Evolutionary conservation across 495 filamentous ascomycete species (phyloP), one percentile per base, ranked within the genome.

Genomic region (Beverwykella pulmonaria): DNA sequence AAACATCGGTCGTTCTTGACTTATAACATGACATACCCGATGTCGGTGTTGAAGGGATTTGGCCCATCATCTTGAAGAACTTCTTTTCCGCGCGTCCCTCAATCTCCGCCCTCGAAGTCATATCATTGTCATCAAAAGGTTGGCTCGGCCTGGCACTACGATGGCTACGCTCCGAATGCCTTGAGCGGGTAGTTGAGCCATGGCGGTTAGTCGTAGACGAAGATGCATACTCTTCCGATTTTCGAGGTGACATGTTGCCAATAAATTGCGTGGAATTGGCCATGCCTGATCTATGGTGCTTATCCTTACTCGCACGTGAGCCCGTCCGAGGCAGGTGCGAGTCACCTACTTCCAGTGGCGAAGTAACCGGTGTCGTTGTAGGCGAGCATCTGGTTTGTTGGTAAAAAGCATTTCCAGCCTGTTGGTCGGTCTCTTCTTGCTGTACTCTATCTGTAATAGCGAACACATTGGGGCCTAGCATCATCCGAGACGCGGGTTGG

Each of bases 61-160:
- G 68, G 29, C 69, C 69, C 53, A 72, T 71, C 48, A 70, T 60
- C 50, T 73, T 72, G 25, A 71, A 67, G 25, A 68, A 29, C 32
- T 65, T 61, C 61, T 70, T 59, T 65, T 76, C 74, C 6, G 25
- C 47, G 7, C 57, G 63, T n/a, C 60, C 58, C 61, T 77, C 75
- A 49, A 75, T 70, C 23, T 25, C 47, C n/a, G 44, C 65, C 30
- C 74, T 55, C 14, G 32, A 22, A 12, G 73, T 76, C 27, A 63
- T 74, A 25, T 72, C 26, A 32, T 49, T 65, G 15, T 64, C 47
- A 0, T 50, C 41, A 12, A 5, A 6, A 22, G 23, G 12, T 15
- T 22, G 53, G 14, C 3, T 30, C 20, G 65, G 41, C 10, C 2
- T 12, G 1, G 22, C 41, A 39, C 65, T 61, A 25, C 41, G 50